Evolutionary conservation across 164 flowering plant genomes (phyloP).

Genomic region (Sextonia rubra): DNA sequence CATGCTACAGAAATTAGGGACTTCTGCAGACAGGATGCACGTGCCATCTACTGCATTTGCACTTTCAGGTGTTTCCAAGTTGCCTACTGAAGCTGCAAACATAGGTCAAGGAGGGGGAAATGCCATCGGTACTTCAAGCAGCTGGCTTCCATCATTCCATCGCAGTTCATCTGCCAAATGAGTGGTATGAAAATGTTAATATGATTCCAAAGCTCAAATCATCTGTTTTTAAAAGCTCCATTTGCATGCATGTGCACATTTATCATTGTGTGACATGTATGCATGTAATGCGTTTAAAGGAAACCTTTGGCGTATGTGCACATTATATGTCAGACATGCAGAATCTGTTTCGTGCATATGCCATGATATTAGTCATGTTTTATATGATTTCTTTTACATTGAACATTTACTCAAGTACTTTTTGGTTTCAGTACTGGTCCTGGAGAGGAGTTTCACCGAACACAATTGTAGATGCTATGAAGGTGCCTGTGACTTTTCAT

Average conservation of each 20-base stretch:
- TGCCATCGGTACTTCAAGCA: constrained; percentile 61
- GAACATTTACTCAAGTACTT: neutral
- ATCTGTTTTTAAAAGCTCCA: neutral
- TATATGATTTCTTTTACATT: neutral
- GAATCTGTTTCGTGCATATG: too few relatives aligned
- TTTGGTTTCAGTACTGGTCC: constrained; percentile 15
- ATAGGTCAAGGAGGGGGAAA: constrained; percentile 28
- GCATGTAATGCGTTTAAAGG: too few relatives aligned
- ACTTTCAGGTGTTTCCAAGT: constrained; percentile 44
- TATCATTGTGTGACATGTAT: too few relatives aligned
- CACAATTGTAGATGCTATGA: constrained; percentile 20
- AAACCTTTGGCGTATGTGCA: too few relatives aligned
- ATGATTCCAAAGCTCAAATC: neutral
- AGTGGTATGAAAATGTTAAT: constrained; percentile 27
- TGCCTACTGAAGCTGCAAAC: constrained; percentile 47
- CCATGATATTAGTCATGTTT: too few relatives aligned
- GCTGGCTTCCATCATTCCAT: constrained; percentile 83
- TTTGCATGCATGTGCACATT: neutral
- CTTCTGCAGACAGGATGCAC: constrained; percentile 23
- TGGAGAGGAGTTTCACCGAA: constrained; percentile 13
- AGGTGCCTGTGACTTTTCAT: constrained; percentile 11
- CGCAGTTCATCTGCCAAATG: constrained; percentile 77
- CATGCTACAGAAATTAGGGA: constrained; percentile 17
- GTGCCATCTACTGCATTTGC: constrained; percentile 60
- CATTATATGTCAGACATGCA: too few relatives aligned